A percentile compares a stretch with the other conserved stretches of the same genome.
Evolutionary conservation across 352 stramenopile species (phyloP).

Genomic region (Globisporangium apiculatum): DNA sequence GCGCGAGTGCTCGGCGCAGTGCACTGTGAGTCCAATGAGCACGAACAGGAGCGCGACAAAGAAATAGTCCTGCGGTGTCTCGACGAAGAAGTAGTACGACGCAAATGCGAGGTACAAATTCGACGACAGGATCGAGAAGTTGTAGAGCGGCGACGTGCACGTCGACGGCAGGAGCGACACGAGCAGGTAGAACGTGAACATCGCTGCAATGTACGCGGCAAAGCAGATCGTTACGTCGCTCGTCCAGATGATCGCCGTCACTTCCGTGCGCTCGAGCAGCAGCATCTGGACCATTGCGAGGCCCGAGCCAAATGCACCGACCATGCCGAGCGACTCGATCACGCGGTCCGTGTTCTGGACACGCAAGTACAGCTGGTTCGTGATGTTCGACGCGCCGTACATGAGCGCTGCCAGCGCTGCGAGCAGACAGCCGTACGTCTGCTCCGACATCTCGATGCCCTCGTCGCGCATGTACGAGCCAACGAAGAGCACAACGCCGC

Average conservation of each 20-base stretch:
- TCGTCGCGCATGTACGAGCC: constrained; percentile 16
- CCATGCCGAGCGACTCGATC: constrained; percentile 26
- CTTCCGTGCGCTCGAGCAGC: constrained; percentile 16
- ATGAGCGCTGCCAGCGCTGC: constrained; percentile 23
- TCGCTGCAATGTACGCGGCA: constrained; percentile 21
- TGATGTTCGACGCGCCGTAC: constrained; percentile 31
- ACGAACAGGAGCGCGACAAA: constrained; percentile 19
- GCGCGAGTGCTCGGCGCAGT: constrained; percentile 15
- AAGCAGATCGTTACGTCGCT: constrained; percentile 20
- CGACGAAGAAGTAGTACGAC: constrained; percentile 20
- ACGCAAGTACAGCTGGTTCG: constrained; percentile 31
- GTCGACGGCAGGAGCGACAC: constrained; percentile 23
- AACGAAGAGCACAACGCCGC: constrained; percentile 21
- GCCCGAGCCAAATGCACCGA: constrained; percentile 21
- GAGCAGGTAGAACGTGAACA: constrained; percentile 35
- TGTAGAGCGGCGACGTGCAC: constrained; percentile 27
- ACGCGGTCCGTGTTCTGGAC: constrained; percentile 12
- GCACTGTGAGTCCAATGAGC: constrained; percentile 24
- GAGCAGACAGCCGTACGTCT: constrained; percentile 28
- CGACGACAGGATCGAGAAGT: constrained; percentile 25
- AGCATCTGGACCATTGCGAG: constrained; percentile 24
- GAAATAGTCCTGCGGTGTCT: constrained; percentile 13
- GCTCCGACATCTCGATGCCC: constrained; percentile 10
- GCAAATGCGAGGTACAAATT: constrained; percentile 32
- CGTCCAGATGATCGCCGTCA: constrained; percentile 23